Conservation (phyloP, 2,329 filamentous ascomycete genomes). For the Phyllosticta citrichinensis region DNA sequence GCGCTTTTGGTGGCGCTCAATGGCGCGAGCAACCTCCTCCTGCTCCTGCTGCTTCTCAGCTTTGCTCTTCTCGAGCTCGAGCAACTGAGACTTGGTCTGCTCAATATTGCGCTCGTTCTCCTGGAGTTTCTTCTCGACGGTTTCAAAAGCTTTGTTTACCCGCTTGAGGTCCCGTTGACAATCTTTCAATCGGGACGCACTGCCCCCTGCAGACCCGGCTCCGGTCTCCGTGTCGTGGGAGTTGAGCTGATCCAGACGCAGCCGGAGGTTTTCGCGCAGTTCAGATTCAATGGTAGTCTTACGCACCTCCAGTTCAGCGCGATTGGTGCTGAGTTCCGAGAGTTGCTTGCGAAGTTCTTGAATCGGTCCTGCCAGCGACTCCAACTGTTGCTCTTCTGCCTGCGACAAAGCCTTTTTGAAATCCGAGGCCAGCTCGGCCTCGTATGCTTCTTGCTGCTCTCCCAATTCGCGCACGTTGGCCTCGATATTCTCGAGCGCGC, state of each 20-base stretch:
- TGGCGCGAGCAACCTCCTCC: constrained; percentile 64
- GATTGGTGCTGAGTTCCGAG: constrained; percentile 61
- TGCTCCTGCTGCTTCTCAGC: constrained; percentile 59
- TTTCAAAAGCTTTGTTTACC: constrained; percentile 56
- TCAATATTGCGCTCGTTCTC: constrained; percentile 70
- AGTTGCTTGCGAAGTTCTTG: constrained; percentile 69
- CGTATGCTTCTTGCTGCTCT: constrained; percentile 64
- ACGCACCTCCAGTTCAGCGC: constrained; percentile 66
- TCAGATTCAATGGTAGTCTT: constrained; percentile 82
- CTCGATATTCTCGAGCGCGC: constrained; percentile 57
- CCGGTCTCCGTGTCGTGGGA: constrained; percentile 61
- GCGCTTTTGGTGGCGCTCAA: constrained; percentile 76
- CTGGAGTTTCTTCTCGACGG: constrained; percentile 57
- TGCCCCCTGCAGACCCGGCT: constrained; percentile 44
- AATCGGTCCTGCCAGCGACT: constrained; percentile 56
- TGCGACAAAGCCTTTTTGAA: constrained; percentile 84
- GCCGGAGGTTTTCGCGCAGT: constrained; percentile 77
- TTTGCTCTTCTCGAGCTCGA: constrained; percentile 48
- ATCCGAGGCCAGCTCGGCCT: constrained; percentile 70
- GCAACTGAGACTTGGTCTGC: constrained; percentile 42
- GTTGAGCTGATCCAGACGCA: constrained; percentile 78
- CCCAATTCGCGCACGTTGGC: constrained; percentile 47
- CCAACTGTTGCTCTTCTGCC: constrained; percentile 74
- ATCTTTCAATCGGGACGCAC: constrained; percentile 58
- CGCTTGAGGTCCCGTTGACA: constrained; percentile 74